phyloP scores from a whole-genome alignment of 148 eudicot species.

The Rhododendron ovatum region DNA sequence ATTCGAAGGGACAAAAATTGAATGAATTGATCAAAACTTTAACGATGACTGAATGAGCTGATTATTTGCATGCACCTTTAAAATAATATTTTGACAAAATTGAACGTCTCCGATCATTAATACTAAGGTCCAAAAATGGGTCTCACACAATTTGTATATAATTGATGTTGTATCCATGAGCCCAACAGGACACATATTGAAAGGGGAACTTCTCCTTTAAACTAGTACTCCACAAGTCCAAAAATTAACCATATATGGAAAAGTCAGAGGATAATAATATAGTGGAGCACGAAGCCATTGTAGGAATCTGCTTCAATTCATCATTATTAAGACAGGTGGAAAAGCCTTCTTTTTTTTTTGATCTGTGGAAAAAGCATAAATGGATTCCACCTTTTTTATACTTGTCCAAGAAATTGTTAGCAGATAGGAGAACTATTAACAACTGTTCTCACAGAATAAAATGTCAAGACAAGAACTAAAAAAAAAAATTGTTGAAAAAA shows the following conservation, averaged over 20 bases:
- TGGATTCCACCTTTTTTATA: background rate
- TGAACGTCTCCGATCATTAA: background rate
- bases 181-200: background rate
- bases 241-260: background rate
- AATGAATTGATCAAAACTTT: background rate
- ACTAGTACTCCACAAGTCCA: background rate
- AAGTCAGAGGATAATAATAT: background rate
- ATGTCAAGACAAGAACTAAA: background rate
- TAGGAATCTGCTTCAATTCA: background rate
- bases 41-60: background rate
- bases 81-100: background rate
- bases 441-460: background rate
- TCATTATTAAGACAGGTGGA: background rate
- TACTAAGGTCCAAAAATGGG: background rate
- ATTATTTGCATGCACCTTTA: background rate
- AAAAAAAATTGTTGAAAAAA: too few species aligned
- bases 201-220: background rate
- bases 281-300: background rate
- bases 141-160: background rate
- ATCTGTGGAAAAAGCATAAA: background rate
- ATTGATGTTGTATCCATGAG: background rate
- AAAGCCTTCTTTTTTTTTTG: background rate
- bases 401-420: background rate
- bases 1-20: background rate
- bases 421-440: too few species aligned